A percentile compares a stretch with the other conserved stretches of the same genome.
phyloP scores from a whole-genome alignment of 2,329 filamentous ascomycete genomes.

The Curvularia sp. region DNA sequence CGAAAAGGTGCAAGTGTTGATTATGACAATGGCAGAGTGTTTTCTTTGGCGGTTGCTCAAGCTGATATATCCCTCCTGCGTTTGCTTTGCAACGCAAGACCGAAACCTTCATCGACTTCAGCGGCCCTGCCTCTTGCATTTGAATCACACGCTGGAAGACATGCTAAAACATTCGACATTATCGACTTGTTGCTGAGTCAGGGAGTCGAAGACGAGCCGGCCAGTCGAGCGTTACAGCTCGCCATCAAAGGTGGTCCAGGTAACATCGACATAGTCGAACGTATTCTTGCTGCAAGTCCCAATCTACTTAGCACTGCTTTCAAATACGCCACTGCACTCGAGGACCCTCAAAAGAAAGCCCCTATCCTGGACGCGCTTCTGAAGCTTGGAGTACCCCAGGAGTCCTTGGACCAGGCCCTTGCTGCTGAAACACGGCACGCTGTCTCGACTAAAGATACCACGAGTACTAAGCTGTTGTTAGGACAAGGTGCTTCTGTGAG shows the following conservation, averaged over 20 bases:
- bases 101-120: conserved; percentile 30
- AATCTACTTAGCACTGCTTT: conserved; percentile 37
- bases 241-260: conserved; percentile 39
- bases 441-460: conserved; percentile 30
- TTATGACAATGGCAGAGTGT: conserved; percentile 33
- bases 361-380: conserved; percentile 37
- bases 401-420: conserved; percentile 39
- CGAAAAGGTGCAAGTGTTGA: conserved; percentile 35
- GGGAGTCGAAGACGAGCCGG: conserved; percentile 34
- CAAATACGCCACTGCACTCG: conserved; percentile 32
- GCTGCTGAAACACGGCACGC: conserved; percentile 33
- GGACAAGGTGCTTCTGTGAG: conserved; percentile 53
- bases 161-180: conserved; percentile 32
- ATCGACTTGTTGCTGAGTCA: conserved; percentile 38
- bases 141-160: conserved; percentile 30
- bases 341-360: conserved; percentile 33
- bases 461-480: conserved; percentile 38
- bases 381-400: conserved; percentile 38
- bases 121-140: conserved; percentile 42
- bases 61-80: conserved; percentile 37
- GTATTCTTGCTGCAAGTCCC: conserved; percentile 33
- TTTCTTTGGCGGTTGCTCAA: conserved; percentile 38
- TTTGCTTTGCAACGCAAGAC: conserved; percentile 35
- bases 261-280: conserved; percentile 45
- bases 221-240: conserved; percentile 31